A percentile compares a stretch with the other conserved stretches of the same genome.
phyloP scores from a whole-genome alignment of 2,329 filamentous ascomycete species.

The Fusarium setosum region DNA sequence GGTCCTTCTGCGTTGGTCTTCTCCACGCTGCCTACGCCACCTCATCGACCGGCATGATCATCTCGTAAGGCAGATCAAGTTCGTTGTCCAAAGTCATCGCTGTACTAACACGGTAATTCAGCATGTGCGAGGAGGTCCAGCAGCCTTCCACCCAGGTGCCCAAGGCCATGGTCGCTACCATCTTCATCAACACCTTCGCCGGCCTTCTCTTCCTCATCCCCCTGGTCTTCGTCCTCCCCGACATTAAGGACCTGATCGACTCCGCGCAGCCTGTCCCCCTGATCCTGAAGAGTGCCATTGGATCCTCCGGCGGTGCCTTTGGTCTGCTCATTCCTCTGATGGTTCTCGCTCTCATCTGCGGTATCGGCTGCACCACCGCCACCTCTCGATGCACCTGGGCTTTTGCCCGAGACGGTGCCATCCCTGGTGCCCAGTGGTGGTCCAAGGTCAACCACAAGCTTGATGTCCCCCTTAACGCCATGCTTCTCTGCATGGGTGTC shows the following conservation, averaged over 20 bases:
- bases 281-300: constrained; percentile 73
- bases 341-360: constrained; percentile 74
- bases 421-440: constrained; percentile 72
- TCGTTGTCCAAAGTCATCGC: too few relatives aligned
- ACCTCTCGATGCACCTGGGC: constrained; percentile 76
- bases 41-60: constrained; percentile 83
- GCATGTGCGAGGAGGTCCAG: constrained; percentile 80
- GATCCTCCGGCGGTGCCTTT: constrained; percentile 70
- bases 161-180: constrained; percentile 77
- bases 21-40: constrained; percentile 80
- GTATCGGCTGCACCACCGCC: constrained; percentile 76
- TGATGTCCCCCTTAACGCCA: constrained; percentile 76
- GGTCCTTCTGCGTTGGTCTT: constrained; percentile 79
- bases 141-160: constrained; percentile 75
- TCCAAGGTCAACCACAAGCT: constrained; percentile 69
- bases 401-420: constrained; percentile 76
- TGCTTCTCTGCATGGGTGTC: constrained; percentile 77
- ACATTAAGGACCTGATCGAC: constrained; percentile 64
- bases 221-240: constrained; percentile 75
- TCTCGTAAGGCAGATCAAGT: constrained; percentile 65
- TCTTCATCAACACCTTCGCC: constrained; percentile 73
- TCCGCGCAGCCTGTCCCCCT: constrained; percentile 72
- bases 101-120: constrained; percentile 43
- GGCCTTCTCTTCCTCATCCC: constrained; percentile 77
- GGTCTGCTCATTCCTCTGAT: constrained; percentile 73